Evolutionary conservation across 2,329 filamentous ascomycete genomes (phyloP).

Genomic region (Pseudopyrenochaeta lycopersici): DNA sequence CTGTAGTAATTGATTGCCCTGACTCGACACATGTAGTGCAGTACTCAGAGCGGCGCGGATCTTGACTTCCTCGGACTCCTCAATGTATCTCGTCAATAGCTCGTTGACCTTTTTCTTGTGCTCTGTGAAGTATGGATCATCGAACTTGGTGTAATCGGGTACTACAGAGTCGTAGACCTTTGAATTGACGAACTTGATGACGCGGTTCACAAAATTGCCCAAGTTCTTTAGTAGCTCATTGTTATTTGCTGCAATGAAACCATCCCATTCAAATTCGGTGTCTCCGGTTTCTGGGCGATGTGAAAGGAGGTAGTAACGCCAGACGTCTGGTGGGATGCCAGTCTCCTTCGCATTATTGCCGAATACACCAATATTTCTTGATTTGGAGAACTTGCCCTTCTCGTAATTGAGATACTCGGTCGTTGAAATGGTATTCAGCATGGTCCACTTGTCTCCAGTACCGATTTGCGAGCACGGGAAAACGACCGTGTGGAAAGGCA

Average conservation of each 20-base stretch:
- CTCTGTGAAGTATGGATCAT: slow-evolving; percentile 49
- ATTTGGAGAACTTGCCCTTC: slow-evolving; percentile 84
- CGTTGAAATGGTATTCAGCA: slow-evolving; percentile 85
- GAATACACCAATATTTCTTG: slow-evolving; percentile 87
- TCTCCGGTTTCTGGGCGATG: slow-evolving; percentile 86
- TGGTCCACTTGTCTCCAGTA: slow-evolving; percentile 86
- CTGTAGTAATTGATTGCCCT: slow-evolving; percentile 68
- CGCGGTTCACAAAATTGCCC: slow-evolving; percentile 65
- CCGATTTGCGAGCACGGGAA: slow-evolving; percentile 90
- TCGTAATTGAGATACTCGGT: slow-evolving; percentile 71
- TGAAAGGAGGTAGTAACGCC: slow-evolving; percentile 89
- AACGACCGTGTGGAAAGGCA: slow-evolving; percentile 87
- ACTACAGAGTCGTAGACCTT: slow-evolving; percentile 75
- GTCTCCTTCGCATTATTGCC: slow-evolving; percentile 89
- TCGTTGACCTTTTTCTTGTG: slow-evolving; percentile 71
- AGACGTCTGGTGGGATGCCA: slow-evolving; percentile 85
- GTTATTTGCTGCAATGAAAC: slow-evolving; percentile 87
- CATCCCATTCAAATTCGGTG: slow-evolving; percentile 88
- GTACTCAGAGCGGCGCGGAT: slow-evolving; percentile 72
- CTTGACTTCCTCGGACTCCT: slow-evolving; percentile 75
- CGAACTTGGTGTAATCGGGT: slow-evolving; percentile 70
- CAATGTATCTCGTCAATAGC: slow-evolving; percentile 72
- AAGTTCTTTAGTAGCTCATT: slow-evolving; percentile 83
- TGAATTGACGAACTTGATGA: slow-evolving; percentile 75
- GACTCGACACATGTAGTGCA: slow-evolving; percentile 71